phyloP scores from a whole-genome alignment of 805 yeast genomes.

The Starmerella kuoi region DNA sequence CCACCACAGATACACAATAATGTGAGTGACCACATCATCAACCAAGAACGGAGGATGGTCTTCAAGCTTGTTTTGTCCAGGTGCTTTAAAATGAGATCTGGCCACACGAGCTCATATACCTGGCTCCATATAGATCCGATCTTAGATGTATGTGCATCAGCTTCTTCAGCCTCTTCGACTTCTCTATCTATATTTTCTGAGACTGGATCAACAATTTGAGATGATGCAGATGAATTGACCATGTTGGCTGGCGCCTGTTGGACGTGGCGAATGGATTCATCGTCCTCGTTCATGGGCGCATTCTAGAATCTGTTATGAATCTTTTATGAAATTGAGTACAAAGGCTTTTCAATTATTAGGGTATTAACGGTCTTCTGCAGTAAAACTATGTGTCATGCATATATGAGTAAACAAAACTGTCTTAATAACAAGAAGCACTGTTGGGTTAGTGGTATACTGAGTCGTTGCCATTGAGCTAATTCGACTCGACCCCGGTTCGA shows the following conservation, averaged over 20 bases:
- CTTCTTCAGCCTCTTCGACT: slow-evolving; percentile 1
- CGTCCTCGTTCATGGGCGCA: background rate
- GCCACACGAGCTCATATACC: slow-evolving; percentile 9
- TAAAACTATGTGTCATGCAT: no score
- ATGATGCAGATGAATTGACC: no score
- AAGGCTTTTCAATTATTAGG: no score
- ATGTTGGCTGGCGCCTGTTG: no score
- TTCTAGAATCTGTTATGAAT: background rate
- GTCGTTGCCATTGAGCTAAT: slow-evolving; percentile 17
- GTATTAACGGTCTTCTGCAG: no score
- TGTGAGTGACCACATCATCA: slow-evolving; percentile 21
- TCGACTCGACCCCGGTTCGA: slow-evolving; percentile 97
- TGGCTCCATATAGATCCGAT: background rate
- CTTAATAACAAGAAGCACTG: no score
- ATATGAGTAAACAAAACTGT: no score
- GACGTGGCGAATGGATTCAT: no score
- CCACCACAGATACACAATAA: slow-evolving; percentile 18
- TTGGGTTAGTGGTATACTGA: slow-evolving; percentile 23
- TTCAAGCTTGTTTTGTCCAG: slow-evolving; percentile 22
- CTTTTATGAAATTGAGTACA: no score
- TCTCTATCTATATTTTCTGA: slow-evolving; percentile 7
- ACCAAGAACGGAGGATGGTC: slow-evolving; percentile 23
- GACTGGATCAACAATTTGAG: no score
- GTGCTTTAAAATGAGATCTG: slow-evolving; percentile 21
- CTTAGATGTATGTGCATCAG: background rate